Evolutionary conservation across 2,329 filamentous ascomycete genomes (phyloP).

Genomic region (Paecilomyces sp.): DNA sequence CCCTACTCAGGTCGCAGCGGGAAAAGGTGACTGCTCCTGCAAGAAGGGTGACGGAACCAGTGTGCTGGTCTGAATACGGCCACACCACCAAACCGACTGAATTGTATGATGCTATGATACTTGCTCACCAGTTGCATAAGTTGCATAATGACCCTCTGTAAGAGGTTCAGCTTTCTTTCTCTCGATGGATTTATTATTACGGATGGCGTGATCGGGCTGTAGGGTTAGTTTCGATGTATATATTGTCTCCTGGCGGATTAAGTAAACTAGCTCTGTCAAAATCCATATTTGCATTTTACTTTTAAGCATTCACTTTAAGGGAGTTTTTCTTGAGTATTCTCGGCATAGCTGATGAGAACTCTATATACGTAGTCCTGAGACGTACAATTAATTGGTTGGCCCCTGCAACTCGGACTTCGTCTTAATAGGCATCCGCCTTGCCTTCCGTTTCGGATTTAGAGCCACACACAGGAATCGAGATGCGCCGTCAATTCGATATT

Average conservation of each 20-base stretch:
- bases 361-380: no score
- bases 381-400: no score
- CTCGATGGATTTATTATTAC: background rate
- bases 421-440: no score
- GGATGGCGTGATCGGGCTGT: background rate
- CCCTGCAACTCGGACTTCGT: no score
- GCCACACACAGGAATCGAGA: no score
- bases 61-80: conserved; percentile 22
- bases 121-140: background rate
- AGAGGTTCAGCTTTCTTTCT: background rate
- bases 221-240: background rate
- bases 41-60: conserved; percentile 34
- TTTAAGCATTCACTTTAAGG: no score
- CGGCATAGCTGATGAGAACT: no score
- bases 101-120: background rate
- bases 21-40: conserved; percentile 25
- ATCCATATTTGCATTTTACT: no score
- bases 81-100: background rate
- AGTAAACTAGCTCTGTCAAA: no score
- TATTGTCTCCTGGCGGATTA: background rate
- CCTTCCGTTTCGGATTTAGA: no score
- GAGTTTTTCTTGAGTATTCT: no score
- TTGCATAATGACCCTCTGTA: background rate
- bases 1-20: conserved; percentile 58
- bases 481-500: no score